These are phyloP conservation scores for Cladobotryum protrusum DNA, from an alignment of 2,329 filamentous ascomycete species.

Conservation along the genomic window DNA sequence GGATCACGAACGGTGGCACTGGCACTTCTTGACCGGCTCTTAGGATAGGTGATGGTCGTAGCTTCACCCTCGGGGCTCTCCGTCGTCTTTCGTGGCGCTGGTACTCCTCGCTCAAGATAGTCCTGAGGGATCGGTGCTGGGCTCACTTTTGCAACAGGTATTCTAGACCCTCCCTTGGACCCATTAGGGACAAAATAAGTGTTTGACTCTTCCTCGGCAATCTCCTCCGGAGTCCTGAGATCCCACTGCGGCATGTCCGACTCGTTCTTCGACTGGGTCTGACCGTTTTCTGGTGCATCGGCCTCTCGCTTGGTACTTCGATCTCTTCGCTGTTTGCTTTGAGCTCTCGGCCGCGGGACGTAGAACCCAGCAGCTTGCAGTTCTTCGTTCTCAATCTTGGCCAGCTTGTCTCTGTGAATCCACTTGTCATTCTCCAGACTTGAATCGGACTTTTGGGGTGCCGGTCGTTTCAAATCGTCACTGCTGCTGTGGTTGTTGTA, in stretches of 20 bases:
- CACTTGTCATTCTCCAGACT: slow-evolving; percentile 56
- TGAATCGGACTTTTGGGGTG: slow-evolving; percentile 21
- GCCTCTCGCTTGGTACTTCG: slow-evolving; percentile 30
- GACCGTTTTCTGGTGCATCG: slow-evolving; percentile 25
- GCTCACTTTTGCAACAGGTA: slow-evolving; percentile 78
- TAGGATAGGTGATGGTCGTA: slow-evolving; percentile 47
- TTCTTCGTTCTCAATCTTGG: slow-evolving; percentile 73
- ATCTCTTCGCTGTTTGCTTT: slow-evolving; percentile 42
- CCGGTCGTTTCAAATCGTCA: slow-evolving; percentile 21
- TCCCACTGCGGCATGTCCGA: slow-evolving; percentile 57
- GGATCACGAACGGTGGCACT: slow-evolving; percentile 47
- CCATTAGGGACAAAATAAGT: slow-evolving; percentile 42
- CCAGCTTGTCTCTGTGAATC: slow-evolving; percentile 82
- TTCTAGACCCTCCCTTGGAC: slow-evolving; percentile 65
- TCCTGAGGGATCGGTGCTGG: slow-evolving; percentile 67
- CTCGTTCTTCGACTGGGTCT: slow-evolving; percentile 37
- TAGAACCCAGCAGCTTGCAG: slow-evolving; percentile 71
- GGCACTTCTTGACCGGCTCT: slow-evolving; percentile 63
- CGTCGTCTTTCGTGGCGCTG: slow-evolving; percentile 55
- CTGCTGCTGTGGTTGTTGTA: slow-evolving; percentile 16
- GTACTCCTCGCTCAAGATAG: slow-evolving; percentile 67
- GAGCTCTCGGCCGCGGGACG: slow-evolving; percentile 47
- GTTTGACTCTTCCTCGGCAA: slow-evolving; percentile 52
- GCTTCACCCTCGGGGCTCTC: slow-evolving; percentile 49
- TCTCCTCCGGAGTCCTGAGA: slow-evolving; percentile 70